These are phyloP conservation scores for Suillus fuscotomentosus DNA, from an alignment of 768 basidiomycete genomes.

Conservation along the genomic window DNA sequence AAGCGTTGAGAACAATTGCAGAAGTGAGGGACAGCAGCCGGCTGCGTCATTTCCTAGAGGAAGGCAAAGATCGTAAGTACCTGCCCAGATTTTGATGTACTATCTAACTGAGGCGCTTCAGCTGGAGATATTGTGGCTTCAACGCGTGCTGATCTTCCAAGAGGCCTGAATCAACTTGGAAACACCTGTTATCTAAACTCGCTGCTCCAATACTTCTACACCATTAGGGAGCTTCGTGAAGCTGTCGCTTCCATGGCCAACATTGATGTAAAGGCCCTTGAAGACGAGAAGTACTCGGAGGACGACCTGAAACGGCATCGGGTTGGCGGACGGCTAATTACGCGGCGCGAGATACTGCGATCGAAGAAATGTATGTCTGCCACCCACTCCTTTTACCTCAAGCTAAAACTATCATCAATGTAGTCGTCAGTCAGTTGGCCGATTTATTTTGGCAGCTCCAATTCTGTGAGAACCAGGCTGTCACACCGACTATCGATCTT, in stretches of 20 bases:
- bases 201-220: conserved; percentile 88
- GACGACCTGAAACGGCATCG: conserved; percentile 82
- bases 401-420: conserved; percentile 12
- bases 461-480: conserved; percentile 57
- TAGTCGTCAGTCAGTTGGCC: conserved; percentile 81
- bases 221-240: conserved; percentile 86
- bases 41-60: conserved; percentile 59
- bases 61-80: conserved; percentile 76
- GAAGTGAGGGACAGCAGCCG: conserved; percentile 73
- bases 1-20: conserved; percentile 72
- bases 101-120: conserved; percentile 26
- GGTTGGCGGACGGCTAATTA: conserved; percentile 85
- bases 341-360: conserved; percentile 74
- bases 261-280: conserved; percentile 51
- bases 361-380: conserved; percentile 74
- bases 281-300: conserved; percentile 73
- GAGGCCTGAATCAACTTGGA: conserved; percentile 85
- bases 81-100: background rate
- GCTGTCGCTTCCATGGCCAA: conserved; percentile 64
- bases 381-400: conserved; percentile 2
- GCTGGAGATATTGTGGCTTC: conserved; percentile 62
- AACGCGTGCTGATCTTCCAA: conserved; percentile 66
- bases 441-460: conserved; percentile 78
- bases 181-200: conserved; percentile 90
- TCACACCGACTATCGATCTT: conserved; percentile 83